Conservation (phyloP, 2,329 filamentous ascomycete genomes). For the Dissoconium aciculare region DNA sequence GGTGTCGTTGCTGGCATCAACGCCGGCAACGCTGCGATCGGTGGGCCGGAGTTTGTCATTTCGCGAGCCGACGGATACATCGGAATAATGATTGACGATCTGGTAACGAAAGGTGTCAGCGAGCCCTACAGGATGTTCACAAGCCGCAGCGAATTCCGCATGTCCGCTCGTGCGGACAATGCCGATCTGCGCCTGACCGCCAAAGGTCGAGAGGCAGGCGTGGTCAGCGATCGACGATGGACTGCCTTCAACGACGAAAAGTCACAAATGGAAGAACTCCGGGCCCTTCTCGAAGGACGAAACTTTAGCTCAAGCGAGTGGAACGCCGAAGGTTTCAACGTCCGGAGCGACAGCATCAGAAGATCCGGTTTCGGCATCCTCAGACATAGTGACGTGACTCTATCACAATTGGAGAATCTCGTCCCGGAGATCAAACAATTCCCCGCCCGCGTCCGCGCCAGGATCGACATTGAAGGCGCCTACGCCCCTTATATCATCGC, state of each 20-base stretch:
- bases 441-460: conserved; percentile 43
- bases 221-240: conserved; percentile 73
- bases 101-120: conserved; percentile 89
- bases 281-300: conserved; percentile 42
- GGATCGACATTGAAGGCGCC: conserved; percentile 65
- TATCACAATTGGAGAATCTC: conserved; percentile 41
- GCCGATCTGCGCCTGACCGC: conserved; percentile 75
- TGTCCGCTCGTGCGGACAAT: conserved; percentile 85
- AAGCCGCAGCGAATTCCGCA: conserved; percentile 83
- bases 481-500: conserved; percentile 77
- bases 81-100: conserved; percentile 95
- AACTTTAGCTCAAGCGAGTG: conserved; percentile 49
- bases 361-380: conserved; percentile 70
- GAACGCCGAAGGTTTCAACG: conserved; percentile 53
- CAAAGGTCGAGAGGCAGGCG: conserved; percentile 59
- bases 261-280: conserved; percentile 52
- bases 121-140: conserved; percentile 99
- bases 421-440: conserved; percentile 45
- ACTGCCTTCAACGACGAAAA: conserved; percentile 48
- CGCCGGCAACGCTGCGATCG: conserved; percentile 64
- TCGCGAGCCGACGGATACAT: conserved; percentile 85
- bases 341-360: conserved; percentile 49
- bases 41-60: conserved; percentile 50
- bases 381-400: conserved; percentile 45
- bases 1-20: conserved; percentile 88